Conservation (phyloP, 345 rosid species). For the Turritis glabra region DNA sequence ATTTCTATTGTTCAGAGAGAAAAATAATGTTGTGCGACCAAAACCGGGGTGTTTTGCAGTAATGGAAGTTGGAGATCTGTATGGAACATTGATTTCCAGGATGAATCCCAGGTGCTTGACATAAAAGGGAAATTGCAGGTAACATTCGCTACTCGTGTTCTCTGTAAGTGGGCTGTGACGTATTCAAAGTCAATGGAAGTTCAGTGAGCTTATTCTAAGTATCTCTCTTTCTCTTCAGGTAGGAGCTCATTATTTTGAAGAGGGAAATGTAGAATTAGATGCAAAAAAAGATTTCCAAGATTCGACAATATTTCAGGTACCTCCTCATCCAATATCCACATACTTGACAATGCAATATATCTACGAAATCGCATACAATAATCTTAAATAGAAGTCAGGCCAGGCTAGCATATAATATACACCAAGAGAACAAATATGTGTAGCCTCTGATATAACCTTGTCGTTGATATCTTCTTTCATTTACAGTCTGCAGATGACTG, state of each 20-base stretch:
- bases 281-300: slow-evolving; percentile 85
- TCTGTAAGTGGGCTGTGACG: slow-evolving; percentile 1
- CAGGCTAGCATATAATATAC: not conserved
- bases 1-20: not conserved
- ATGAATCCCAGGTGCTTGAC: slow-evolving; percentile 71
- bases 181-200: slow-evolving; percentile 7
- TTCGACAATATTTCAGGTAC: slow-evolving; percentile 85
- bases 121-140: slow-evolving; percentile 87
- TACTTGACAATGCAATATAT: not conserved
- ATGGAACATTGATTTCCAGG: slow-evolving; percentile 84
- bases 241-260: slow-evolving; percentile 96
- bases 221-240: slow-evolving; percentile 52
- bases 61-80: slow-evolving; percentile 95
- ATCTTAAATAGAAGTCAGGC: not conserved
- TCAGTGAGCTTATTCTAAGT: not conserved
- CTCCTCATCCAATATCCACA: not conserved
- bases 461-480: slow-evolving; percentile 22
- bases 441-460: not conserved
- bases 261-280: slow-evolving; percentile 97
- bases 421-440: not conserved
- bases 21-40: not conserved
- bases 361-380: not conserved
- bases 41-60: slow-evolving; percentile 45
- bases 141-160: slow-evolving; percentile 9
- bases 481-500: slow-evolving; percentile 86